These are phyloP conservation scores for Trichoderma sp. DNA, from an alignment of 2,329 filamentous ascomycete species.

Conservation along the genomic window DNA sequence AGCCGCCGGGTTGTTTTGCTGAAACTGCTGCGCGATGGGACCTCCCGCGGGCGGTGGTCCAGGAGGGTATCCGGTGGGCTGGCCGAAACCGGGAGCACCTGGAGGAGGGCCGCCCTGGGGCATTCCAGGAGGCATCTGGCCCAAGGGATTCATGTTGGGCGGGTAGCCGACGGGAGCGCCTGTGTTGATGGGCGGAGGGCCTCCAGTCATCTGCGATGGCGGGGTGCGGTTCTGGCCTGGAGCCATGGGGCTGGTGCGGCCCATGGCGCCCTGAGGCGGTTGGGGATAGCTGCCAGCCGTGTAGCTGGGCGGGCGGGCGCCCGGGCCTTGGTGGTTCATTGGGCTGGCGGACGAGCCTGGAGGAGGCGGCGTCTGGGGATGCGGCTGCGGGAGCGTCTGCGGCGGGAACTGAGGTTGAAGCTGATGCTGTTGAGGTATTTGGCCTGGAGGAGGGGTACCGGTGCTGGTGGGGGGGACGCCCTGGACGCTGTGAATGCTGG, in stretches of 20 bases:
- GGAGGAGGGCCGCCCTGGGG: slow-evolving; percentile 34
- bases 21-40: slow-evolving; percentile 43
- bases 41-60: slow-evolving; percentile 40
- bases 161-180: slow-evolving; percentile 61
- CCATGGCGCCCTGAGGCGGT: slow-evolving; percentile 44
- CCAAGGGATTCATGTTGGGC: slow-evolving; percentile 49
- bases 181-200: slow-evolving; percentile 67
- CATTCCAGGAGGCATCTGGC: slow-evolving; percentile 40
- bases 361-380: slow-evolving; percentile 37
- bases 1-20: slow-evolving; percentile 50
- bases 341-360: slow-evolving; percentile 47
- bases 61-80: slow-evolving; percentile 47
- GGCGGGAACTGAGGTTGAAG: slow-evolving; percentile 37
- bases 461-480: slow-evolving; percentile 33
- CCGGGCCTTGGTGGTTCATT: slow-evolving; percentile 62
- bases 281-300: slow-evolving; percentile 51
- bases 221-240: slow-evolving; percentile 53
- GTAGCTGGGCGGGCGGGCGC: slow-evolving; percentile 64
- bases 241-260: slow-evolving; percentile 53
- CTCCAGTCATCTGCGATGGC: slow-evolving; percentile 60
- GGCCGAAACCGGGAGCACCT: slow-evolving; percentile 33
- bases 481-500: slow-evolving; percentile 54
- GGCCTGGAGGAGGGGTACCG: slow-evolving; percentile 41
- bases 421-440: slow-evolving; percentile 49
- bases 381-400: slow-evolving; percentile 40